Base-by-base conservation (phyloP, 805 yeast genomes). In the Zygosaccharomyces lentus region DNA sequence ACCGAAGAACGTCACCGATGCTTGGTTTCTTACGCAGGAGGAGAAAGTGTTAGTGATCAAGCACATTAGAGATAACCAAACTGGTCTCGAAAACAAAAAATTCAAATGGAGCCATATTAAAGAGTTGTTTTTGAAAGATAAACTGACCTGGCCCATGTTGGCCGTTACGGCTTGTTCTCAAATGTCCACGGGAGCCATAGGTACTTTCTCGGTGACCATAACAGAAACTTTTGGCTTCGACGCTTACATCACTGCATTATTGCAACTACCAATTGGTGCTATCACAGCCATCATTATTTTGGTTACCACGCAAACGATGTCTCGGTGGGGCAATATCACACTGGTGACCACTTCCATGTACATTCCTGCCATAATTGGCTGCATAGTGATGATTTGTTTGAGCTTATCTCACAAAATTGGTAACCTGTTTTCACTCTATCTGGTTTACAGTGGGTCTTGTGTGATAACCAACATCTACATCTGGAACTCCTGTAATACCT, bases 401-500 rank as follows among this genome's bases (percentile, higher is more conserved):
- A 62, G 66, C 6, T 51, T 64, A 8, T 54, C 66, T 13, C 59
- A 65, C 51, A 69, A 61, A 39, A 66, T 74, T 12, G 81, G 79
- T 27, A 73, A 76, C 49, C 50, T 78, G 42, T 61, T 77, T 43
- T 71, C 77, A 4, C 68, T 78, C 34, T 77, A 78, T 53, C 56
- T 76, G 57, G 67, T 73, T 39, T 69, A 79, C 73, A 70, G 82
- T 54, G 74, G 84, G 35, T 74, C 81, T 25, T 70, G 80, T 64
- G 70, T 77, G 43, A 79, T 77, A 45, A 77, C 84, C 1, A 68
- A 80, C 43, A 68, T 80, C 25, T 80, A 78, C 55, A 74, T 80
- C 4, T 80, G 84, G 85, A 77, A 77, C 49, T 72, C 76, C 45
- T 74, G 81, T 37, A 80, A 80, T 53, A 78, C 82, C 7, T 77